Evolutionary conservation across 495 filamentous ascomycete genomes (phyloP).

Genomic region (Penicillium diatomitis): DNA sequence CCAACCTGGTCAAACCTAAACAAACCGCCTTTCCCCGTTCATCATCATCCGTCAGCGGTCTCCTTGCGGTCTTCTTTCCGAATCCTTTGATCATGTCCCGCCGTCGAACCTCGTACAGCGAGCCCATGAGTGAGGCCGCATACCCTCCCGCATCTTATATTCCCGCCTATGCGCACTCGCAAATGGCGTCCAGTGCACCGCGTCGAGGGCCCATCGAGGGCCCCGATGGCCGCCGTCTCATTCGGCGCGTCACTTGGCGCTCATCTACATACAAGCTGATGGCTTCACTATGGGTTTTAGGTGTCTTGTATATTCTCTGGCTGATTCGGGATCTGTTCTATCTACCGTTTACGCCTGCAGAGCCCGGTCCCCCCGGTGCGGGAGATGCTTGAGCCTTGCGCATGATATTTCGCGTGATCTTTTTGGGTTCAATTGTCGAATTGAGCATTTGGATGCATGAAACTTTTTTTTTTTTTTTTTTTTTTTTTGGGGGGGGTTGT

Average conservation of each 20-base stretch:
- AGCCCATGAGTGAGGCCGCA: conserved; percentile 30
- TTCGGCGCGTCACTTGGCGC: conserved; percentile 42
- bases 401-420: not conserved
- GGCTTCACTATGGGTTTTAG: conserved; percentile 38
- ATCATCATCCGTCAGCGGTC: too few relatives aligned
- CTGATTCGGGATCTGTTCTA: conserved; percentile 39
- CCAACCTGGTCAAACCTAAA: too few relatives aligned
- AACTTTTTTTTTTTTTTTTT: not conserved
- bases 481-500: too few relatives aligned
- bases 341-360: conserved; percentile 24
- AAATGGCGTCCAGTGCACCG: conserved; percentile 2
- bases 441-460: too few relatives aligned
- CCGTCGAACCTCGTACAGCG: conserved; percentile 36
- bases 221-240: conserved; percentile 35
- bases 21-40: too few relatives aligned
- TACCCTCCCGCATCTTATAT: conserved; percentile 17
- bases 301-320: conserved; percentile 40
- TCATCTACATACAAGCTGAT: conserved; percentile 42
- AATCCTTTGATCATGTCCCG: conserved; percentile 27
- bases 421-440: not conserved
- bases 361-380: conserved; percentile 5
- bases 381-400: conserved; percentile 3
- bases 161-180: conserved; percentile 11
- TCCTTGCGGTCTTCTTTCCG: too few relatives aligned
- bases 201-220: conserved; percentile 38